Evolutionary conservation across 805 yeast species (phyloP), one percentile per base, ranked within the genome.

Genomic region (Saturnispora ahearnii): DNA sequence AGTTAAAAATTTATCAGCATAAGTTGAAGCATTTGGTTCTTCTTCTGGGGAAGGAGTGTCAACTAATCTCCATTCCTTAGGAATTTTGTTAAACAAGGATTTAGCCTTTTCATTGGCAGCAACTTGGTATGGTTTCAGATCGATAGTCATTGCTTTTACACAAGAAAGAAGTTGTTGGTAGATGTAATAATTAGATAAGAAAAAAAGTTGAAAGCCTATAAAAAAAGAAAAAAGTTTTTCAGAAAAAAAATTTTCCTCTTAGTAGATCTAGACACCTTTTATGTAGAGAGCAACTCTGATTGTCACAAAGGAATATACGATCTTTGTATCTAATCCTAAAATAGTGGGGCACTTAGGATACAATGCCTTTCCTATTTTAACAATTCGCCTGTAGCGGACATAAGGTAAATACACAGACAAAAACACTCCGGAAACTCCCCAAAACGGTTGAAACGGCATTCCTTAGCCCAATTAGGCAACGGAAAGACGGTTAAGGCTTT

Each of bases 31-130:
- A 41, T 59, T 57, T 8, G 62, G 62, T 29, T 56, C 60, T 30
- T 62, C 60, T 15, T 62, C 64, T 3, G 63, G 56, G 3, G 62
- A 11, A 6, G 70, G 69, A n/a, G 64, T 51, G 4, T 15, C 3
- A 1, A 40, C 45, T 13, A 65, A 45, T n/a, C 55, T 46, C 70
- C 70, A 66, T 40, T 64, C 62, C 9, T 45, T 21, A 7, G 70
- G 69, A 38, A 66, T 65, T 44, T 59, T 57, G n/a, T 55, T 52
- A 7, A 47, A 8, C 1, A 51, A 38, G 7, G 46, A 46, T 6
- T 48, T 42, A 12, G 57, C 53, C 47, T 64, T 64, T 2, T 44
- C 42, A 7, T 22, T 26, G 4, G 62, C 62, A 13, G 57, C 55
- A 11, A 51, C 53, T 36, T 51, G 46, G 53, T 62, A 64, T 21